These are phyloP conservation scores for Eimeria praecox DNA, from an alignment of 169 alveolate species.

Conservation along the genomic window DNA sequence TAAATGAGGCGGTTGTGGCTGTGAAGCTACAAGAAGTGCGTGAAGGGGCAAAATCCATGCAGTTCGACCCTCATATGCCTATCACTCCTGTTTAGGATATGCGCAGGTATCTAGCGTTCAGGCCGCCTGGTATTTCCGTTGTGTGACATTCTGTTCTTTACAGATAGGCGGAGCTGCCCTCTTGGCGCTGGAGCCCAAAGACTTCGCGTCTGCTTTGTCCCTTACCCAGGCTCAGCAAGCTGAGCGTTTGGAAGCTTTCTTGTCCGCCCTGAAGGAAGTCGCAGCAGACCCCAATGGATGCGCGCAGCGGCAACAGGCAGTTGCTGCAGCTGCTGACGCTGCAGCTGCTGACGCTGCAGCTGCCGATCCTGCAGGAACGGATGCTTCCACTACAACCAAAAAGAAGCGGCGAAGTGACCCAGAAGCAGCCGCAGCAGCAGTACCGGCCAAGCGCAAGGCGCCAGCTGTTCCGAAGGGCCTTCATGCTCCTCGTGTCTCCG, in stretches of 20 bases:
- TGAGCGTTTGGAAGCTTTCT: slow-evolving; percentile 50
- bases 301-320: slow-evolving; percentile 29
- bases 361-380: neutral
- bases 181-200: slow-evolving; percentile 42
- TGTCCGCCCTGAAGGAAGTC: slow-evolving; percentile 49
- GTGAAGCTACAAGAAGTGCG: slow-evolving; percentile 76
- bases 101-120: neutral
- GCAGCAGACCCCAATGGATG: slow-evolving; percentile 5
- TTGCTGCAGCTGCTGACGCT: slow-evolving; percentile 10
- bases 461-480: slow-evolving; percentile 46
- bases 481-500: slow-evolving; percentile 68
- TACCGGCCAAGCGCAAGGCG: neutral
- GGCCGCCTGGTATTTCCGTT: neutral
- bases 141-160: neutral
- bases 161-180: slow-evolving; percentile 60
- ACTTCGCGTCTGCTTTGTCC: slow-evolving; percentile 34
- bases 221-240: slow-evolving; percentile 59
- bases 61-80: neutral
- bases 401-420: neutral
- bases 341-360: neutral
- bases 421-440: neutral
- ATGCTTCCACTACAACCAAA: slow-evolving; percentile 24
- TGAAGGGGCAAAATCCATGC: neutral
- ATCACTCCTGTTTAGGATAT: neutral
- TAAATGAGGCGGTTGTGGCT: slow-evolving; percentile 59